Percentiles rank a stretch among this genome's conserved stretches.
Conservation (phyloP, 2,329 filamentous ascomycete genomes). For the Dactylella cylindrospora region DNA sequence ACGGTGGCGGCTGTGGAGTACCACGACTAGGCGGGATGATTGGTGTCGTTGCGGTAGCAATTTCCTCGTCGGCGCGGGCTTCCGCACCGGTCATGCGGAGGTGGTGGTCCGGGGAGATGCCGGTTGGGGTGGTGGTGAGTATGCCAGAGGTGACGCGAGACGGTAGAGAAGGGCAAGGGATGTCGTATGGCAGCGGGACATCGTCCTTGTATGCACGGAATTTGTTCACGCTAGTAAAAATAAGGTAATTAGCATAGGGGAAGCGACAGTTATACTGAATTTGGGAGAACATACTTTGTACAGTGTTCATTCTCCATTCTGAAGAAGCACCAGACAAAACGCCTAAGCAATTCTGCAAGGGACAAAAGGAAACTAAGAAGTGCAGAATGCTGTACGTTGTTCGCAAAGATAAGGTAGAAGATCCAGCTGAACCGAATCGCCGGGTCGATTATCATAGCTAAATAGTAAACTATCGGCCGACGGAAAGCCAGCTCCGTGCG, state of each 20-base stretch:
- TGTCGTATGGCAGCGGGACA: slow-evolving; percentile 77
- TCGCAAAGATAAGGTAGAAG: slow-evolving; percentile 81
- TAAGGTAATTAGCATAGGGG: slow-evolving; percentile 13
- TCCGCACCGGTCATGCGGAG: slow-evolving; percentile 43
- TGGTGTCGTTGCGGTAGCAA: slow-evolving; percentile 9
- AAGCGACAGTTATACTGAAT: background rate
- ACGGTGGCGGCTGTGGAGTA: slow-evolving; percentile 33
- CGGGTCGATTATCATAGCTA: slow-evolving; percentile 78
- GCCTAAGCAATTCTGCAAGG: slow-evolving; percentile 75
- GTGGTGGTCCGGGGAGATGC: slow-evolving; percentile 11
- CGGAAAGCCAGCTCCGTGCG: slow-evolving; percentile 80
- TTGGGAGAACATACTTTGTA: slow-evolving; percentile 60
- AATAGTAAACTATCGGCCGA: slow-evolving; percentile 78
- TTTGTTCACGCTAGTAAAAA: slow-evolving; percentile 62
- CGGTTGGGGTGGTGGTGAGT: slow-evolving; percentile 26
- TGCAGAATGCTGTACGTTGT: slow-evolving; percentile 78
- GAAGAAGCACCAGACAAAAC: slow-evolving; percentile 88
- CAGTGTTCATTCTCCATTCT: slow-evolving; percentile 98
- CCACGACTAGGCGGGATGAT: background rate
- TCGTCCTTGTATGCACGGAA: slow-evolving; percentile 83
- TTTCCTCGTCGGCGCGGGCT: slow-evolving; percentile 45
- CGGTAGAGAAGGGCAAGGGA: slow-evolving; percentile 57
- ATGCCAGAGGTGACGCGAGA: slow-evolving; percentile 46
- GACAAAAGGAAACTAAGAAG: slow-evolving; percentile 76
- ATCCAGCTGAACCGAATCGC: slow-evolving; percentile 92